Evolutionary conservation across 1,139 yeast genomes (phyloP), one percentile per base, ranked within the genome.

Genomic region (Candida sanyaensis): DNA sequence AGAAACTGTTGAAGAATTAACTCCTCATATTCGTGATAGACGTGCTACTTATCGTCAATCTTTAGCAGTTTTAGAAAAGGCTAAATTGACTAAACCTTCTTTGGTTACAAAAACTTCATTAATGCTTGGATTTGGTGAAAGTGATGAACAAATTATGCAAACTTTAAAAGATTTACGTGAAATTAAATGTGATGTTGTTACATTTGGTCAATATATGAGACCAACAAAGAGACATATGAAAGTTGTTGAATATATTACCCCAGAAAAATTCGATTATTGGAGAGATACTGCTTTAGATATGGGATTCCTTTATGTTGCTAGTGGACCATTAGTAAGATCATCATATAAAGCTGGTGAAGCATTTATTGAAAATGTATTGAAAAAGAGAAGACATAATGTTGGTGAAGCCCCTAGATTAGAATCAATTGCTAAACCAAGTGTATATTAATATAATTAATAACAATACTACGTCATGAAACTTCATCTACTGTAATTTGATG

Each of bases 331-430:
- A 60, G 98, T 95, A 12, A 82, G 99, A 65, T 90, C 97, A 1
- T 88, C 96, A 1, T 95, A 95, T 69, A 95, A 93, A 69, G 99
- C 99, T 13, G 99, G 99, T 53, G 99, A 95, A 68, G 91, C 96
- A 1, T 95, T 91, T 61, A 92, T 95, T 60, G 99, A 95, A 68
- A 93, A 93, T 62, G 96, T 93, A 33, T 77, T 95, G 54, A 84
- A 86, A 62, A 88, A 88, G 71, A 83, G 95, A 64, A 74, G 73
- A 60, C 79, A 75, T 55, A 75, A 75, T 54, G 80, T 75, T 28
- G 80, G 80, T 5, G 78, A 75, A 51, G 48, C 70, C 17, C 75
- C 77, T 33, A 62, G 79, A 54, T 60, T 70, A 54, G 63, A 59
- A 17, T 61, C 59, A 43, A 66, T 55, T 21, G 56, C 61, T 45